A percentile compares a stretch with the other conserved stretches of the same genome.
These are phyloP conservation scores for Pythium phragmitis DNA, from an alignment of 352 stramenopile species.

Conservation along the genomic window DNA sequence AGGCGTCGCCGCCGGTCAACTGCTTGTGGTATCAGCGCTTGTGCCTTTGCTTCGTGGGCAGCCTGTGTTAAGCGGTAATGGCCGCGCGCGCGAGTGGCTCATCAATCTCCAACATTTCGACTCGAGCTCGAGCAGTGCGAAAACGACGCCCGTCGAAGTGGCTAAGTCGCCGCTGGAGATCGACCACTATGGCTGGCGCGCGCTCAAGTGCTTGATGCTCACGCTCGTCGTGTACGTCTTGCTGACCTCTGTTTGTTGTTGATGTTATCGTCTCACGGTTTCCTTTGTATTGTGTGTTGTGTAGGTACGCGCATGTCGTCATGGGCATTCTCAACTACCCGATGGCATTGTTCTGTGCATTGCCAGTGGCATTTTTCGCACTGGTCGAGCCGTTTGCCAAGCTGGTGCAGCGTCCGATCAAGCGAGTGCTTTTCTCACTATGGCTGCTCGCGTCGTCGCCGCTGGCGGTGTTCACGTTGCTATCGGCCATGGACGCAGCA, in stretches of 20 bases:
- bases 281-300: neutral
- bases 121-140: neutral
- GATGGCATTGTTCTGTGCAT: conserved; percentile 68
- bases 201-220: conserved; percentile 27
- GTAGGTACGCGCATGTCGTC: conserved; percentile 67
- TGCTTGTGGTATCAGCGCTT: neutral
- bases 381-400: conserved; percentile 39
- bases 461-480: conserved; percentile 32
- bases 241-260: neutral
- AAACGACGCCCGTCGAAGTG: neutral
- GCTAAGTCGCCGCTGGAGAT: neutral
- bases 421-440: conserved; percentile 25
- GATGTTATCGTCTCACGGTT: neutral
- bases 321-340: conserved; percentile 82
- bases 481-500: conserved; percentile 27
- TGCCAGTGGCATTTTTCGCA: conserved; percentile 62
- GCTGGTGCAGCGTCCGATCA: conserved; percentile 8
- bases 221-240: conserved; percentile 34
- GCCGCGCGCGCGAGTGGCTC: conserved; percentile 7
- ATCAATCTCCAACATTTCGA: conserved; percentile 19
- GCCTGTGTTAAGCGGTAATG: conserved; percentile 12
- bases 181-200: conserved; percentile 23
- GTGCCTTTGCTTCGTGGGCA: conserved; percentile 10
- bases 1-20: neutral
- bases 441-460: conserved; percentile 66